phyloP scores from a whole-genome alignment of 2,329 filamentous ascomycete genomes.

The Fusarium tricinctum region DNA sequence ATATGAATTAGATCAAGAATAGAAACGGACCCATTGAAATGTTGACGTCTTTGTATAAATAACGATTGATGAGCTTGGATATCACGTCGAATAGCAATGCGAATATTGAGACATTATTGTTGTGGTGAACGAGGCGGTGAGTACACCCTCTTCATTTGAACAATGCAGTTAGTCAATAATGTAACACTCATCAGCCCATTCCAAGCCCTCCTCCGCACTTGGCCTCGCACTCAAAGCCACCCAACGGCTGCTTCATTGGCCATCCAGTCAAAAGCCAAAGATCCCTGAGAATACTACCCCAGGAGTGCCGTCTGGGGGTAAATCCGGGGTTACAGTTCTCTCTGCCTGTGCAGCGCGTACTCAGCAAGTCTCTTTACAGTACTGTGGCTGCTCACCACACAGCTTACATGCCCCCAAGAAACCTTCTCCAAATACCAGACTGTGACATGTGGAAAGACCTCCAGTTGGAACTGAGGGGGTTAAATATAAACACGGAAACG shows the following conservation, averaged over 20 bases:
- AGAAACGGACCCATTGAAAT: slow-evolving; percentile 26
- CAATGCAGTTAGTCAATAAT: slow-evolving; percentile 26
- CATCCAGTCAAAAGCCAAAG: slow-evolving; percentile 33
- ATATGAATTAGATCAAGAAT: slow-evolving; percentile 11
- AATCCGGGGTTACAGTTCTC: slow-evolving; percentile 27
- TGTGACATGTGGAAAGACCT: slow-evolving; percentile 18
- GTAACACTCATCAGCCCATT: slow-evolving; percentile 42
- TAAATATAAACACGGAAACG: neutral
- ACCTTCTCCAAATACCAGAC: slow-evolving; percentile 34
- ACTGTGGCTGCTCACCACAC: slow-evolving; percentile 19
- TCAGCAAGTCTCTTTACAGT: slow-evolving; percentile 24
- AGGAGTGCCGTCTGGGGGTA: slow-evolving; percentile 35
- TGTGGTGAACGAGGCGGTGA: slow-evolving; percentile 16
- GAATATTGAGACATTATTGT: neutral
- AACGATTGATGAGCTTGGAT: neutral
- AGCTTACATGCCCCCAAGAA: neutral
- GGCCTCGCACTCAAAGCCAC: slow-evolving; percentile 22
- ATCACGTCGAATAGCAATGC: neutral
- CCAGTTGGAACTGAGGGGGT: neutral
- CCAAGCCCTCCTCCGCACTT: slow-evolving; percentile 30
- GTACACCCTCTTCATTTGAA: neutral
- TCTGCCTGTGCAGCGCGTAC: slow-evolving; percentile 12
- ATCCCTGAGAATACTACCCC: slow-evolving; percentile 14
- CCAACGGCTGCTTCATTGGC: neutral
- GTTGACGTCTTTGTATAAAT: slow-evolving; percentile 19